Base-by-base conservation (phyloP, 176 grass and related monocot genomes). In the Aegilops sharonensis region DNA sequence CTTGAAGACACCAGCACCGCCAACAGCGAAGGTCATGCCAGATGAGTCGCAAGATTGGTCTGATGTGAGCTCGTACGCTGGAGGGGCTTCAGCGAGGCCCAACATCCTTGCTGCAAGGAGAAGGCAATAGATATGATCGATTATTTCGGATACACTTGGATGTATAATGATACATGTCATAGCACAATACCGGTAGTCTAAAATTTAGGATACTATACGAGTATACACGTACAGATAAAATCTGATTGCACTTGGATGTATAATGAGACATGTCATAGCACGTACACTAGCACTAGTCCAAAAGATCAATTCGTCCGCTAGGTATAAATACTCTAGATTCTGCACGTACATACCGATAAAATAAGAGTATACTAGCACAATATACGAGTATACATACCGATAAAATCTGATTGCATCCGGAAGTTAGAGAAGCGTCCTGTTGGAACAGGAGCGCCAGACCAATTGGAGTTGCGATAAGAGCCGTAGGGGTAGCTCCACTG, bases 21-120 rank as follows among this genome's bases (percentile, higher is more conserved):
- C 68, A 40, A 40, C 2, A 11, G 92, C 92, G 10, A 92, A 92
- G 80, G 92, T 97, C 90, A 94, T 88, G 80, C 92, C 95, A 8
- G 9, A 9, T 6, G 78, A 48, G 15, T 65, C 67, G 1, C 4
- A 5, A 0, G 47, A 50, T 13, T 9, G 12, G 0, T 8, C 48
- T 4, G 11, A 9, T 9, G 20, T 36, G 3, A 9, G 3, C 36
- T n/a, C 27, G 64, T 39, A 79, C 5, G 75, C 20, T 6, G 45
- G 73, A 68, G 83, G 83, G 14, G 62, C 83, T 57, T 24, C 43
- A 10, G 1, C 2, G 0, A 1, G 20, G 18, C 88, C 88, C 60
- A 85, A 25, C 11, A 89, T 85, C 20, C 29, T 74, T 4, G 87
- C 87, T 89, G 82, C 24, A 77, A 40, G 8, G 50, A 10, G 1